A percentile compares a stretch with the other conserved stretches of the same genome.
Evolutionary conservation across 2,329 filamentous ascomycete genomes (phyloP).

Genomic region (Periconia digitata): DNA sequence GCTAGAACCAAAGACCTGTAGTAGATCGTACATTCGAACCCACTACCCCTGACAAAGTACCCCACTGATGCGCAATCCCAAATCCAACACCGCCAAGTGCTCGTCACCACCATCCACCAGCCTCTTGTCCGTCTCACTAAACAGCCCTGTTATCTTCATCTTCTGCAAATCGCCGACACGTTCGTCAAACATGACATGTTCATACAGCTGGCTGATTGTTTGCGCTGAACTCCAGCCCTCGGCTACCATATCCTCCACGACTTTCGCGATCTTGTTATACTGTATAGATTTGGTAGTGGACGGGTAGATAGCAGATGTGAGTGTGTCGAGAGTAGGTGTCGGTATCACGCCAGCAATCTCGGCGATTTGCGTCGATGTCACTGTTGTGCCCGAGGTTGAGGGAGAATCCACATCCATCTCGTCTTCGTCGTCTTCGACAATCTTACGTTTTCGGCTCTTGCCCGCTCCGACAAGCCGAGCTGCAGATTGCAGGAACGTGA

Average conservation of each 20-base stretch:
- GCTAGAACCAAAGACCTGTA: neutral
- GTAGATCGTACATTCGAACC: neutral
- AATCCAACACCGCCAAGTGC: conserved; percentile 85
- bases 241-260: conserved; percentile 87
- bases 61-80: conserved; percentile 77
- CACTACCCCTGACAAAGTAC: conserved; percentile 57
- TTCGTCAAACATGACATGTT: conserved; percentile 80
- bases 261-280: conserved; percentile 75
- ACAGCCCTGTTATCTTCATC: conserved; percentile 83
- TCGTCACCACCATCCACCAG: conserved; percentile 94
- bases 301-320: conserved; percentile 77
- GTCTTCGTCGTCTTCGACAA: conserved; percentile 48
- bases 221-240: conserved; percentile 97
- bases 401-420: conserved; percentile 52
- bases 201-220: conserved; percentile 82
- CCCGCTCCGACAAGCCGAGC: conserved; percentile 77
- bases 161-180: conserved; percentile 82
- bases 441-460: conserved; percentile 45
- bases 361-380: conserved; percentile 78
- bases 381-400: conserved; percentile 10
- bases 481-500: conserved; percentile 95
- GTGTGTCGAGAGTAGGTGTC: conserved; percentile 65
- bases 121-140: conserved; percentile 93
- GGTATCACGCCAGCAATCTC: conserved; percentile 97
- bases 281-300: conserved; percentile 44